phyloP scores from a whole-genome alignment of 1,139 yeast species.

The Starmera stellimalicola region DNA sequence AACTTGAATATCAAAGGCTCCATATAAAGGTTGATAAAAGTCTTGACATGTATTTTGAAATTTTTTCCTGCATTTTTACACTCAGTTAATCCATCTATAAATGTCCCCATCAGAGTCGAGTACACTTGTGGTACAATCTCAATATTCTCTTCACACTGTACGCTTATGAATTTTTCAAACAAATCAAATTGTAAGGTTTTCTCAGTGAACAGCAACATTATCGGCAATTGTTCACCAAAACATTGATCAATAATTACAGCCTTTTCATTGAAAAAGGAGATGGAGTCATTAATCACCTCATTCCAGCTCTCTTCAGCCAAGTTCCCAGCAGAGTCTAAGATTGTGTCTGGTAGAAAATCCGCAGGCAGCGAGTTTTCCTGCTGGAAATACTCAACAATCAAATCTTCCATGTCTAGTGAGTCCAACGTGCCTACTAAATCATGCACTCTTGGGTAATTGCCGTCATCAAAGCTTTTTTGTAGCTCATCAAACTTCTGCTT shows the following conservation, averaged over 20 bases:
- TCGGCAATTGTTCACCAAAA: constrained; percentile 25
- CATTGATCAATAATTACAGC: constrained; percentile 23
- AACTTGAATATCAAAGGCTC: constrained; percentile 30
- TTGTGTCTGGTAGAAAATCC: constrained; percentile 22
- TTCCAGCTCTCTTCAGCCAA: constrained; percentile 21
- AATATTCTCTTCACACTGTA: constrained; percentile 44
- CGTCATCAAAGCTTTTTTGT: constrained; percentile 47
- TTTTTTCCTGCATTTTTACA: constrained; percentile 24
- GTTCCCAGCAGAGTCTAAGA: constrained; percentile 21
- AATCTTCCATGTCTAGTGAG: constrained; percentile 29
- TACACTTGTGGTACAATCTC: constrained; percentile 24
- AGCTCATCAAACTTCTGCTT: constrained; percentile 36
- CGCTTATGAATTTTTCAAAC: constrained; percentile 36
- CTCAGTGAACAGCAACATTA: constrained; percentile 26
- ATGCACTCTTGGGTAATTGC: constrained; percentile 34
- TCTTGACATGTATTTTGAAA: constrained; percentile 19
- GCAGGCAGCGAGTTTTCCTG: constrained; percentile 34
- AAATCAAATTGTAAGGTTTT: constrained; percentile 29
- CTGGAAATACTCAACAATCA: constrained; percentile 36
- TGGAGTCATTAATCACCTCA: constrained; percentile 17
- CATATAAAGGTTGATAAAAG: constrained; percentile 24
- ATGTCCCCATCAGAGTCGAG: constrained; percentile 13
- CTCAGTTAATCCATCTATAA: constrained; percentile 18
- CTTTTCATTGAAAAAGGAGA: constrained; percentile 22
- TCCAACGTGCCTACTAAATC: constrained; percentile 29